Evolutionary conservation across 345 rosid species (phyloP).

Genomic region (Hibiscus trionum): DNA sequence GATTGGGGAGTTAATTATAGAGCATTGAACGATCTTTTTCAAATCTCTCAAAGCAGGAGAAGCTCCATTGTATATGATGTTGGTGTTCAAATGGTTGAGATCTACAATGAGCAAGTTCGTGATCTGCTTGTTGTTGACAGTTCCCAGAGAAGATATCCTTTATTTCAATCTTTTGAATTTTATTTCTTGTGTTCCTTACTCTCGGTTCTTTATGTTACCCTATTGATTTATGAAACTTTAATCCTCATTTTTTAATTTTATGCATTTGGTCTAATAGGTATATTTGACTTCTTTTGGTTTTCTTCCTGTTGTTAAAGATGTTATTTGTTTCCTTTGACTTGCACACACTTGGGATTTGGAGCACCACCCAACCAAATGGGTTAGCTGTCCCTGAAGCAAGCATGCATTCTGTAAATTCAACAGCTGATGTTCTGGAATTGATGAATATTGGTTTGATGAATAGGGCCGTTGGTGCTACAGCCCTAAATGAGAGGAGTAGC

Average conservation of each 20-base stretch:
- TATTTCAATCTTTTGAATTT: constrained; percentile 7
- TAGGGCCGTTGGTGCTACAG: constrained; percentile 88
- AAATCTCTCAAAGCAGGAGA: constrained; percentile 63
- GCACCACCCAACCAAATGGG: constrained; percentile 87
- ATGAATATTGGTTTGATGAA: constrained; percentile 82
- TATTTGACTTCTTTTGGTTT: not conserved
- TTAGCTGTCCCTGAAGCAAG: constrained; percentile 98
- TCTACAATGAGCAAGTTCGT: constrained; percentile 97
- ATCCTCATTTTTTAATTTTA: constrained; percentile 3
- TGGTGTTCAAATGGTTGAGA: constrained; percentile 98
- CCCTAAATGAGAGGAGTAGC: constrained; percentile 94
- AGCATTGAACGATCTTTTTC: constrained; percentile 89
- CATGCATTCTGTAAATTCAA: constrained; percentile 76
- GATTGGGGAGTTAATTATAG: constrained; percentile 98
- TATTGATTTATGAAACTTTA: not conserved
- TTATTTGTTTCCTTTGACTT: constrained; percentile 47
- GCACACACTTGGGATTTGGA: constrained; percentile 99
- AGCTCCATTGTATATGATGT: constrained; percentile 68
- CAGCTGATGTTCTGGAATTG: constrained; percentile 74
- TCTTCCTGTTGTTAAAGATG: not conserved
- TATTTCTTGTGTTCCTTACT: not conserved
- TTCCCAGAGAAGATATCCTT: constrained; percentile 89
- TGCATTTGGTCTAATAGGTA: not conserved
- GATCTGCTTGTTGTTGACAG: constrained; percentile 71
- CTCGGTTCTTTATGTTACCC: not conserved